Evolutionary conservation across 108 stramenopile genomes (phyloP).

Genomic region (Cyclotella cryptica): DNA sequence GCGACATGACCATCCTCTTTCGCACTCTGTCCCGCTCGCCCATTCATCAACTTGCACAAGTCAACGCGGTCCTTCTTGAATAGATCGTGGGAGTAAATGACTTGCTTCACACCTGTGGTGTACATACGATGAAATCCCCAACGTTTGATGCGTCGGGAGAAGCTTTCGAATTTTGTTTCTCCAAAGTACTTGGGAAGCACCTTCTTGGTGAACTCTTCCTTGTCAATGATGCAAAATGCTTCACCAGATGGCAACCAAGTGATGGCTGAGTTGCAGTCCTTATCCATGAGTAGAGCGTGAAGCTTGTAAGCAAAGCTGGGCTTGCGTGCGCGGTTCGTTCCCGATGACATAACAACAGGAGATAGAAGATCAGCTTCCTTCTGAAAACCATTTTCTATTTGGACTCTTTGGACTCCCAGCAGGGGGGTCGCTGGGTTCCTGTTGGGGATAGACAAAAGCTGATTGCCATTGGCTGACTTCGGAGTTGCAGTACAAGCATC

Average conservation of each 20-base stretch:
- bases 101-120: slow-evolving; percentile 4
- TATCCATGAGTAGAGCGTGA: slow-evolving; percentile 22
- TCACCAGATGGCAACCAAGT: slow-evolving; percentile 59
- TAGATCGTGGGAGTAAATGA: slow-evolving; percentile 33
- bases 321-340: too few relatives aligned
- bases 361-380: too few relatives aligned
- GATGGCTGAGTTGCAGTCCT: slow-evolving; percentile 23
- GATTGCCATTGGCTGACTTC: too few relatives aligned
- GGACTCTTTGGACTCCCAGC: too few relatives aligned
- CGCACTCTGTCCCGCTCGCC: background rate
- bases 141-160: slow-evolving; percentile 58
- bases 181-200: slow-evolving; percentile 56
- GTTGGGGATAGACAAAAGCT: too few relatives aligned
- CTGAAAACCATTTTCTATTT: too few relatives aligned
- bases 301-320: too few relatives aligned
- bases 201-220: slow-evolving; percentile 52
- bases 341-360: too few relatives aligned
- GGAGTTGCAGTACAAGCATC: too few relatives aligned
- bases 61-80: slow-evolving; percentile 38
- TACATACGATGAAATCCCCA: slow-evolving; percentile 53
- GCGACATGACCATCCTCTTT: background rate
- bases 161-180: slow-evolving; percentile 57
- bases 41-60: slow-evolving; percentile 28
- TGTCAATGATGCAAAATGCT: slow-evolving; percentile 57
- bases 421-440: too few relatives aligned